phyloP scores from a whole-genome alignment of 2,329 filamentous ascomycete species.

The Nemania bipapillata region DNA sequence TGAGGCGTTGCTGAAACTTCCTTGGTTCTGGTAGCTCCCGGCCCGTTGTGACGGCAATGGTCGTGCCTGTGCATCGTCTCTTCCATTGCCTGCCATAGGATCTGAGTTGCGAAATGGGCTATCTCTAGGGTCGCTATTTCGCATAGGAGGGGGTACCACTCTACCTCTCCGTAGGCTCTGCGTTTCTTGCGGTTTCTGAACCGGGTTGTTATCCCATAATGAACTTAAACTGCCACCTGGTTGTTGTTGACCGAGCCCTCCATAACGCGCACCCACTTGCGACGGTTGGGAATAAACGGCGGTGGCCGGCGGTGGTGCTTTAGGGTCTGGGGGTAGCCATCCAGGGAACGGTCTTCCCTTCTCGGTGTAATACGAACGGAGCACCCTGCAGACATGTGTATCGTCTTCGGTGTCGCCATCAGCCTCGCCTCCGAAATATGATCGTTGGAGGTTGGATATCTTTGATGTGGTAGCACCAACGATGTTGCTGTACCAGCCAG shows the following conservation, averaged over 20 bases:
- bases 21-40: conserved; percentile 75
- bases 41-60: conserved; percentile 77
- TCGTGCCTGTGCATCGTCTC: conserved; percentile 60
- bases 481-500: conserved; percentile 83
- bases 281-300: conserved; percentile 64
- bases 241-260: conserved; percentile 55
- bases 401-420: conserved; percentile 86
- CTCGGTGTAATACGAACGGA: conserved; percentile 92
- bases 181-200: conserved; percentile 51
- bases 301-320: conserved; percentile 68
- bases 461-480: conserved; percentile 72
- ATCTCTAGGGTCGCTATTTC: conserved; percentile 48
- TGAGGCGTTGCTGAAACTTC: conserved; percentile 51
- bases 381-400: conserved; percentile 91
- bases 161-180: conserved; percentile 61
- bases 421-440: conserved; percentile 73
- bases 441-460: conserved; percentile 73
- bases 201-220: conserved; percentile 65
- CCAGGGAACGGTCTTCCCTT: conserved; percentile 81
- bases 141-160: conserved; percentile 51
- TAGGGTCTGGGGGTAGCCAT: conserved; percentile 94
- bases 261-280: conserved; percentile 65
- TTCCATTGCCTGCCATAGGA: conserved; percentile 46
- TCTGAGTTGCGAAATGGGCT: conserved; percentile 53
- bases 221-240: conserved; percentile 61